Base-by-base conservation (phyloP, 2,329 filamentous ascomycete species). In the Paecilomyces sp. region DNA sequence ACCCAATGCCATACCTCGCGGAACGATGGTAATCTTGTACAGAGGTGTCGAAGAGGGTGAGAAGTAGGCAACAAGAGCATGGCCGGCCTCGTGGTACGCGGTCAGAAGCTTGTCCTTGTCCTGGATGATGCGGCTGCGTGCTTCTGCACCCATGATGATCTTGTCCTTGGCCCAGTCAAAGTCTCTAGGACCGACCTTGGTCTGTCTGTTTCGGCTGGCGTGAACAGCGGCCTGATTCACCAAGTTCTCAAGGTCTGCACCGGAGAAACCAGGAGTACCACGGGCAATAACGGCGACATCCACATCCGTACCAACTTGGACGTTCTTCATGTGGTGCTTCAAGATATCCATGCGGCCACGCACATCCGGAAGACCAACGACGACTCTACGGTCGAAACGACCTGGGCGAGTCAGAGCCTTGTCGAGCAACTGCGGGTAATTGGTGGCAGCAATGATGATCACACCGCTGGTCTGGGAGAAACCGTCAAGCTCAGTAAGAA, bases 151-250 rank as follows among this genome's bases (percentile, higher is more conserved):
- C 91, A 99, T 96, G 74, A 96, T 88, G 58, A 99, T 90, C 78
- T 94, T 94, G 79, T 99, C 94, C 77, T 96, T 97, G 60, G 94
- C 94, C 92, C 93, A 99, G 67, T 97, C 92, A 64, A 97, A 88
- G 70, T 97, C 92, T 34, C 83, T 77, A 74, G 91, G 88, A 12
- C 84, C 83, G 57, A 99, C 90, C 54, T 88, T 83, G 61, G 81
- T 81, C 47, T 89, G 84, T 77, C 92, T 94, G 66, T 90, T 84
- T 73, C 94, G 91, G 69, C 91, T 96, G n/a, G 94, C 94, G 69
- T 89, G 91, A 52, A 99, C 88, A 24, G 94, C 94, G 33, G 94
- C 94, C 72, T 97, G 91, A 76, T 99, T 99, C 71, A 96, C 89
- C 67, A 99, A 86, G 72, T 97, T 99, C 77, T 97, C 94, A 12